These are phyloP conservation scores for Ulvella scutata DNA, from an alignment of 139 green algal genomes.

Conservation along the genomic window DNA sequence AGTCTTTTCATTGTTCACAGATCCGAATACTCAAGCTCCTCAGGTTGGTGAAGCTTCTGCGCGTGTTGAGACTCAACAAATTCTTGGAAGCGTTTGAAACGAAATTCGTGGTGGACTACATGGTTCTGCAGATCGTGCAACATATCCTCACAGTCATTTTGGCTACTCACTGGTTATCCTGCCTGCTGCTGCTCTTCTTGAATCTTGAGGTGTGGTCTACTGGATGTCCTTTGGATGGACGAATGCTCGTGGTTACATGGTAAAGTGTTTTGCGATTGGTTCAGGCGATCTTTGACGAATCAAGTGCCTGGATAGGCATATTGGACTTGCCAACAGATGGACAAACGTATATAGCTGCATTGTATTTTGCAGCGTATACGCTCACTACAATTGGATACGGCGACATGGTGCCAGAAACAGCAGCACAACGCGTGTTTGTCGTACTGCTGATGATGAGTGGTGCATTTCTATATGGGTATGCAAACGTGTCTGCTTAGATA, in stretches of 20 bases:
- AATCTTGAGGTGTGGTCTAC: not conserved
- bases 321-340: not conserved
- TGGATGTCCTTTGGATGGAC: not conserved
- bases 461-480: not conserved
- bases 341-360: not conserved
- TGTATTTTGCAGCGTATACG: not conserved
- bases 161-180: not conserved
- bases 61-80: too few species aligned
- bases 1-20: not conserved
- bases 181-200: not conserved
- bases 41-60: not conserved
- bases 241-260: not conserved
- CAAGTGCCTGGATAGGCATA: not conserved
- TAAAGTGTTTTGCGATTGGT: too few species aligned
- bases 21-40: not conserved
- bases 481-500: too few species aligned
- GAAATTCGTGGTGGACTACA: too few species aligned
- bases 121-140: too few species aligned
- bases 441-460: not conserved
- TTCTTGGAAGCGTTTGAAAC: too few species aligned
- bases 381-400: not conserved
- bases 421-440: not conserved
- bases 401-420: not conserved
- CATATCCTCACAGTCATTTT: not conserved
- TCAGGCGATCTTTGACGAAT: not conserved